These are phyloP conservation scores for Naganishia vaughanmartiniae DNA, from an alignment of 768 basidiomycete genomes.

Conservation along the genomic window DNA sequence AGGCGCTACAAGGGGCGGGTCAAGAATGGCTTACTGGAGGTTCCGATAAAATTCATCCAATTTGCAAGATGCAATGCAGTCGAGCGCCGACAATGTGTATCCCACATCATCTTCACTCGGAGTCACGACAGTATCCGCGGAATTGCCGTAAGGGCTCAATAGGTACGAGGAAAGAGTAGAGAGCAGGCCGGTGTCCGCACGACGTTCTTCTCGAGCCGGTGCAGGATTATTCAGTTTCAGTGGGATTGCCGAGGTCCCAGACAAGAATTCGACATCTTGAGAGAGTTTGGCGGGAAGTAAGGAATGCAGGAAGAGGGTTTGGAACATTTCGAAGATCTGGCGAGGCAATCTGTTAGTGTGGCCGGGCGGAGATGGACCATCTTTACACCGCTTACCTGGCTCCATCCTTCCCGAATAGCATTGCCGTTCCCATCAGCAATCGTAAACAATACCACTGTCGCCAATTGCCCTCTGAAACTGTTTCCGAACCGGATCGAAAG, in stretches of 20 bases:
- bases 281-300: constrained; percentile 84
- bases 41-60: constrained; percentile 91
- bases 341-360: background rate
- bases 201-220: constrained; percentile 58
- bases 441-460: constrained; percentile 94
- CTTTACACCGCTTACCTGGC: constrained; percentile 58
- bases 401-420: constrained; percentile 91
- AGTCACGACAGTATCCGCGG: constrained; percentile 73
- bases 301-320: constrained; percentile 90
- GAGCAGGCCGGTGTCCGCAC: constrained; percentile 78
- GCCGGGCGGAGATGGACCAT: background rate
- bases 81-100: constrained; percentile 88
- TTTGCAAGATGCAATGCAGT: constrained; percentile 88
- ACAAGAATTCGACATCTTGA: constrained; percentile 97
- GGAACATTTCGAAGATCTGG: constrained; percentile 97
- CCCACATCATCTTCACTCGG: constrained; percentile 88
- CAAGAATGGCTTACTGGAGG: constrained; percentile 66
- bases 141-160: constrained; percentile 83
- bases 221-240: constrained; percentile 68
- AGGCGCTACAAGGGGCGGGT: background rate
- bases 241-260: constrained; percentile 89
- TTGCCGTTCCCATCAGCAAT: constrained; percentile 95
- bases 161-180: constrained; percentile 93
- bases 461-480: constrained; percentile 90
- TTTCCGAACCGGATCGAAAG: constrained; percentile 90